phyloP scores from a whole-genome alignment of 1,284 basidiomycete species.

The Melampsora larici-populina region DNA sequence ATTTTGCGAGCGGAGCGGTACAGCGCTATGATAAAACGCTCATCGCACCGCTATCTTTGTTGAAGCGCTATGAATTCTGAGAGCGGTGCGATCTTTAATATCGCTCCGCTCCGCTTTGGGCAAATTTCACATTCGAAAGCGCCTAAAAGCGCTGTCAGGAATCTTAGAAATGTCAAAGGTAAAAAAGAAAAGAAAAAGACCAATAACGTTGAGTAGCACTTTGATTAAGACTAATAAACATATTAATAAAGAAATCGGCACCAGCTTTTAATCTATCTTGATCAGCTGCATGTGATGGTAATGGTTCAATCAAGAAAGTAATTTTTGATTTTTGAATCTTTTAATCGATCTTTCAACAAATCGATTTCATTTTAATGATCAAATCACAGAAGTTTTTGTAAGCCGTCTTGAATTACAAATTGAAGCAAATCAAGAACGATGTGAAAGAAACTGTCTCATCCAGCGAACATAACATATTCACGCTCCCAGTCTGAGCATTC shows the following conservation, averaged over 20 bases:
- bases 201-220: constrained; percentile 60
- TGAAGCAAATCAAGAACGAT: constrained; percentile 12
- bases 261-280: constrained; percentile 49
- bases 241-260: constrained; percentile 51
- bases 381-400: constrained; percentile 48
- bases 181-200: constrained; percentile 52
- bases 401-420: constrained; percentile 51
- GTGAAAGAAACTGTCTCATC: constrained; percentile 40
- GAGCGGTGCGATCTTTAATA: no score
- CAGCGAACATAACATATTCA: constrained; percentile 63
- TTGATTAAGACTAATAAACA: constrained; percentile 51
- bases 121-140: no score
- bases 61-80: no score
- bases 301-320: constrained; percentile 80
- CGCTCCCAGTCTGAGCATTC: constrained; percentile 84
- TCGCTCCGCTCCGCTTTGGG: no score
- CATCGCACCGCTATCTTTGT: no score
- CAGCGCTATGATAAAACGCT: no score
- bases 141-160: no score
- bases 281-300: no score
- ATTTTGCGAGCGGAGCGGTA: no score
- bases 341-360: constrained; percentile 88
- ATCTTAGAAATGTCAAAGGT: no score
- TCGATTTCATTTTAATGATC: constrained; percentile 66
- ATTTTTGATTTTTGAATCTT: constrained; percentile 74